Evolutionary conservation across 2,329 filamentous ascomycete genomes (phyloP).

Genomic region (Aspergillus cejpii): DNA sequence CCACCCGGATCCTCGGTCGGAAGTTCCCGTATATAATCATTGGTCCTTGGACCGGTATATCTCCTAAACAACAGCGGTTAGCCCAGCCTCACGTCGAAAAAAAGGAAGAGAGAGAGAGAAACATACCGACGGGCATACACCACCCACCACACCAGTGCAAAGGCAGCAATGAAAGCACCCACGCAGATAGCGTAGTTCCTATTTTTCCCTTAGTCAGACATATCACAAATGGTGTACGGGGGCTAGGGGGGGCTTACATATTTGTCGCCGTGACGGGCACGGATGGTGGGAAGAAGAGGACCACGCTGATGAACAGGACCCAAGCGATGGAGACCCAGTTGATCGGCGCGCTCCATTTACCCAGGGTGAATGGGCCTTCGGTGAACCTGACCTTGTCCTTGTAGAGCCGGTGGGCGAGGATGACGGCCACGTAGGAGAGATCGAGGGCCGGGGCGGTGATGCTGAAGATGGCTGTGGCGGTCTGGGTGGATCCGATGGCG

Average conservation of each 20-base stretch:
- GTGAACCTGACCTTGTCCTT: slow-evolving; percentile 48
- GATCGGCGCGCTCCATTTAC: slow-evolving; percentile 49
- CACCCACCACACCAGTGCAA: slow-evolving; percentile 48
- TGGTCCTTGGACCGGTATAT: slow-evolving; percentile 55
- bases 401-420: slow-evolving; percentile 52
- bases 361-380: slow-evolving; percentile 54
- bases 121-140: slow-evolving; percentile 35
- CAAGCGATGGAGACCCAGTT: slow-evolving; percentile 54
- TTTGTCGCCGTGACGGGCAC: slow-evolving; percentile 45
- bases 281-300: slow-evolving; percentile 51
- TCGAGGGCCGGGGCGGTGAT: slow-evolving; percentile 50
- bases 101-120: slow-evolving; percentile 12
- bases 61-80: slow-evolving; percentile 36
- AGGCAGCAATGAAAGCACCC: slow-evolving; percentile 42
- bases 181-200: slow-evolving; percentile 48
- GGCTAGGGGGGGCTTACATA: slow-evolving; percentile 45
- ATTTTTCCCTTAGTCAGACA: too few species aligned
- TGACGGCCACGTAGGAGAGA: slow-evolving; percentile 54
- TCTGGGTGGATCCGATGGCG: slow-evolving; percentile 41
- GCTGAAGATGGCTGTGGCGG: slow-evolving; percentile 46
- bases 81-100: neutral
- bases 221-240: too few species aligned
- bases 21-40: slow-evolving; percentile 41
- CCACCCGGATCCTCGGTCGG: slow-evolving; percentile 26
- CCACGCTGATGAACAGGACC: slow-evolving; percentile 57